Evolutionary conservation across 2,329 filamentous ascomycete genomes (phyloP), one percentile per base, ranked within the genome.

Genomic region (Sclerotinia sclerotiorum): DNA sequence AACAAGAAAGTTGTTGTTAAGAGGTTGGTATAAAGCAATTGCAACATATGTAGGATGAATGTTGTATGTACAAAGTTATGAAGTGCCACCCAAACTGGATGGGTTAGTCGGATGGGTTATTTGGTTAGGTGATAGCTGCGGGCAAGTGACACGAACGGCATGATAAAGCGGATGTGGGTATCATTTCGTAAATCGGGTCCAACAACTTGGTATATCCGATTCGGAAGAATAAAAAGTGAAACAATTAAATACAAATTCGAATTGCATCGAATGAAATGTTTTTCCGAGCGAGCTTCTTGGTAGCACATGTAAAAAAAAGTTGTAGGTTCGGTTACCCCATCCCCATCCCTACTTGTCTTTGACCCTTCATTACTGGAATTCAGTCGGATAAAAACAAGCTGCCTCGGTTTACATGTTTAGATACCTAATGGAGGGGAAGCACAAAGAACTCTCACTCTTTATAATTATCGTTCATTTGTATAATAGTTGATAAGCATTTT

Each of bases 1-100:
- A 70, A 65, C 27, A 77, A 74, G 70, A 75, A 60, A 61, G 67
- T 77, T 13, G 69, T 68, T 51, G 71, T 77, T 8, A 75, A 70
- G 65, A 69, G 76, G 67, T 73, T 67, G 64, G 27, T 57, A 51
- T 44, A 55, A 68, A 69, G 65, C 49, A 44, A 67, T 21, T 68
- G 54, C 29, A 48, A 24, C 21, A 56, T 49, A 15, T 74, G 72
- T 72, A 73, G 71, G 67, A 74, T 70, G 71, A 66, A 74, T 70
- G 71, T 68, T 72, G 71, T 71, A 71, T 63, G 69, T 67, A 70
- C 67, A 63, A 42, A 54, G 32, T 11, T 6, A 39, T 10, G n/a
- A 19, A 19, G n/a, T 27, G n/a, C 35, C 44, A 62, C 39, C 29
- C 29, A 39, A 49, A 62, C 10, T 51, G 46, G 46, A 62, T 46